These are phyloP conservation scores for Aspergillus arachidicola DNA, from an alignment of 2,329 filamentous ascomycete genomes.

Conservation along the genomic window DNA sequence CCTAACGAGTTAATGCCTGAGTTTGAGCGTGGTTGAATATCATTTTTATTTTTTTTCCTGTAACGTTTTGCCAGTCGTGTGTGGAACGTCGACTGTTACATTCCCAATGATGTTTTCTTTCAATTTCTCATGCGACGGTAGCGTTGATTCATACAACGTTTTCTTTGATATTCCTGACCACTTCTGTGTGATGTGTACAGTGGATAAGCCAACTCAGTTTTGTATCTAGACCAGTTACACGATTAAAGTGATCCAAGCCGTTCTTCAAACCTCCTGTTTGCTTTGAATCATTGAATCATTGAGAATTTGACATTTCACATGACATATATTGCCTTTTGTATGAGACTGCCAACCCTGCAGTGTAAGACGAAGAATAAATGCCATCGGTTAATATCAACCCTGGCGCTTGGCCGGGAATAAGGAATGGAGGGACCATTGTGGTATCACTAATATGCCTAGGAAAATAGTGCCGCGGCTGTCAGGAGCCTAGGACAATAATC, in stretches of 20 bases:
- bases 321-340: not conserved
- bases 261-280: not conserved
- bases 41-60: not conserved
- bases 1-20: conserved; percentile 3
- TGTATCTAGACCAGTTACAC: not conserved
- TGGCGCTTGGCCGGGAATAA: not conserved
- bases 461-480: not conserved
- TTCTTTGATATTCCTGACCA: not conserved
- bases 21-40: conserved; percentile 12
- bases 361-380: not conserved
- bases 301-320: not conserved
- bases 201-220: not conserved
- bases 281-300: not conserved
- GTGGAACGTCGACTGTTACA: not conserved
- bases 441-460: not conserved
- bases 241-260: not conserved
- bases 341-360: not conserved
- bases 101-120: not conserved
- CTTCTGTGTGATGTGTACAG: conserved; percentile 1
- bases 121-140: not conserved
- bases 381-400: not conserved
- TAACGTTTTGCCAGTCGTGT: not conserved
- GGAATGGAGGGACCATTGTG: not conserved
- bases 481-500: not conserved
- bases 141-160: not conserved